Evolutionary conservation across 495 filamentous ascomycete genomes (phyloP), one percentile per base, ranked within the genome.

Genomic region (Haplographium delicatum): DNA sequence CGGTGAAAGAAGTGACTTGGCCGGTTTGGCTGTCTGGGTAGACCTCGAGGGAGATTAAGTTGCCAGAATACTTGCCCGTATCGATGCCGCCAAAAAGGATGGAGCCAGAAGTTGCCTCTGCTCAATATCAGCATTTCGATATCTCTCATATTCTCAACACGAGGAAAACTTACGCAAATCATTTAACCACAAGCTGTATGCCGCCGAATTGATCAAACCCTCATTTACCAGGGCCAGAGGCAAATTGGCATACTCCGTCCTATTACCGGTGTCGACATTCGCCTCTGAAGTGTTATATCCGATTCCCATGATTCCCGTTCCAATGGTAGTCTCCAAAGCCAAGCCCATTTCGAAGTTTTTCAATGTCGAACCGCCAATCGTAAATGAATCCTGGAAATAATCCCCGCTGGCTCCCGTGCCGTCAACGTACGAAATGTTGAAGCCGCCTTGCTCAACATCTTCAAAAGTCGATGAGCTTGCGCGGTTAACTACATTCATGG

Each of bases 31-130:
- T 65, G 18, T 66, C 65, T 4, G 58, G 38, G 24, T 73, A 66
- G 33, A 80, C 62, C 18, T 83, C 63, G 47, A 98, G 79, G 2
- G 82, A 85, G 23, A 80, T 71, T 2, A 98, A 78, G 2, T 80
- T 60, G 20, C 90, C 93, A 13, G 68, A 67, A 61, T 85, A 98
- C 64, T 95, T 96, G 20, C 76, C 78, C 0, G 85, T 90, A 62
- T 98, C 86, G 44, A 98, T 86, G 18, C 94, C 93, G 19, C 93
- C 93, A 54, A 98, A 98, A 5, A 97, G 77, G 38, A 98, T 83
- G 6, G 84, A 80, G n/a, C 93, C 93, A 25, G 80, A 81, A 18
- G 68, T 73, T 16, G 81, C 72, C 33, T 82, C 70, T 51, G 58
- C 27, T 18, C 20, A 37, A 33, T 23, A 10, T 49, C 41, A 53